Base-by-base conservation (phyloP, 805 yeast species). In the Lachancea fermentati region DNA sequence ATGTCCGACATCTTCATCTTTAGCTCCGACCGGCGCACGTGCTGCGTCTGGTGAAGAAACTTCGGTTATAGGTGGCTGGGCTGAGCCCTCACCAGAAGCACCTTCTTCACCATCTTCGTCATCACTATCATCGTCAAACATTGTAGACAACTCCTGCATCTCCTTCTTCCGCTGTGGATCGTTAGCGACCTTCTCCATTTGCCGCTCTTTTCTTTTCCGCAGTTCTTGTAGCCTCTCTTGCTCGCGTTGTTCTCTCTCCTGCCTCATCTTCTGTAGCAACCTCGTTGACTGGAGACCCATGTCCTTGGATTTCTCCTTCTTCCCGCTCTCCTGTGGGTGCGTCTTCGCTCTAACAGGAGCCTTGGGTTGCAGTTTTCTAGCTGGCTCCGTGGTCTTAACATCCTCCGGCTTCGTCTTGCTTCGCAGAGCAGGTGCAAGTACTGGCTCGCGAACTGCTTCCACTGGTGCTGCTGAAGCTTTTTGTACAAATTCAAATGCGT, bases 171-270 rank as follows among this genome's bases (percentile, higher is more conserved):
- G 51, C 47, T 57, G 51, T 6, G 58, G 52, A 36, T 52, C 54
- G 9, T 40, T 45, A 24, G 46, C 45, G 2, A 39, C 29, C 30
- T 40, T 39, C 36, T 50, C 39, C 17, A 34, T 31, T 31, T 52
- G 48, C 30, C 50, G 45, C 14, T 52, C 38, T 37, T 49, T 51
- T 29, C 65, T 55, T 30, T 48, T 50, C 26, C 44, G 35, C 37
- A 60, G 37, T 38, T 57, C 64, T 19, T 47, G 45, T 15, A 51
- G 57, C 33, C 65, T 51, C 19, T 46, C 44, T 12, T 42, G 41
- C 32, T 60, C 65, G 38, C 57, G 58, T 11, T 45, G 50, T 37
- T 59, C 62, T 42, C 64, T 50, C 17, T 50, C 57, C 28, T 52
- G 48, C 32, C 58, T 51, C 65, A 59, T 60, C 39, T 49, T 55